These are phyloP conservation scores for Leucogyrophana mollusca DNA, from an alignment of 768 basidiomycete genomes.

Conservation along the genomic window DNA sequence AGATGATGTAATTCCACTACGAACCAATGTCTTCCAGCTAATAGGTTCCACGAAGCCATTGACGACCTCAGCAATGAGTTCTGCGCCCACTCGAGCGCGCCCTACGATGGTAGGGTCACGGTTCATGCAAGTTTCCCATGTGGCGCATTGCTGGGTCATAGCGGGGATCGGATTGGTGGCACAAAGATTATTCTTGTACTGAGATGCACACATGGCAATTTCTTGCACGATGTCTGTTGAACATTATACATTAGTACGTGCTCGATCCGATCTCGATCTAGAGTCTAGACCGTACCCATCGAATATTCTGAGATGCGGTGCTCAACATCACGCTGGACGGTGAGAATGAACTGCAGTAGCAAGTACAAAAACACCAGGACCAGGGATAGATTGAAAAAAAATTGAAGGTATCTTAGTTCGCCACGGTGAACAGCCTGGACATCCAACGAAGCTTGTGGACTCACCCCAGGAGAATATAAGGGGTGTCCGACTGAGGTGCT, in stretches of 20 bases:
- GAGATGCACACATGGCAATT: constrained; percentile 80
- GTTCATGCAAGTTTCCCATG: constrained; percentile 95
- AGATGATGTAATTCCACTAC: constrained; percentile 29
- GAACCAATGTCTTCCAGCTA: constrained; percentile 93
- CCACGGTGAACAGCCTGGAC: constrained; percentile 10
- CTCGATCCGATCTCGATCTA: constrained; percentile 7
- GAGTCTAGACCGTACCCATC: constrained; percentile 57
- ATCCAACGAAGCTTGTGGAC: constrained; percentile 23
- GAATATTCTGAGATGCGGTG: constrained; percentile 86
- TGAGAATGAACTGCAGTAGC: constrained; percentile 81
- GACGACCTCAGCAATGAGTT: constrained; percentile 93
- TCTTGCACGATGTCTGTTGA: constrained; percentile 84
- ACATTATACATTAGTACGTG: constrained; percentile 15
- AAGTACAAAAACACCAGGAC: constrained; percentile 84
- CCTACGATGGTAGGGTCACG: constrained; percentile 89
- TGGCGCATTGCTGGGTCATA: constrained; percentile 81
- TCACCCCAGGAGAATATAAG: constrained; percentile 86
- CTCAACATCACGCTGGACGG: constrained; percentile 87
- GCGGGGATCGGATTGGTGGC: constrained; percentile 75
- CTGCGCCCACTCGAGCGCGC: constrained; percentile 86
- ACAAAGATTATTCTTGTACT: constrained; percentile 84
- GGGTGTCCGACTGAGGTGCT: constrained; percentile 58
- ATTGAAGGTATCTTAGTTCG: constrained; percentile 78
- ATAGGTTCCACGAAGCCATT: constrained; percentile 97
- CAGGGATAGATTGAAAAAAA: constrained; percentile 89